A percentile compares a stretch with the other conserved stretches of the same genome.
Evolutionary conservation across 208 protist species (phyloP).

Genomic region (Trypanosoma cruzi): DNA sequence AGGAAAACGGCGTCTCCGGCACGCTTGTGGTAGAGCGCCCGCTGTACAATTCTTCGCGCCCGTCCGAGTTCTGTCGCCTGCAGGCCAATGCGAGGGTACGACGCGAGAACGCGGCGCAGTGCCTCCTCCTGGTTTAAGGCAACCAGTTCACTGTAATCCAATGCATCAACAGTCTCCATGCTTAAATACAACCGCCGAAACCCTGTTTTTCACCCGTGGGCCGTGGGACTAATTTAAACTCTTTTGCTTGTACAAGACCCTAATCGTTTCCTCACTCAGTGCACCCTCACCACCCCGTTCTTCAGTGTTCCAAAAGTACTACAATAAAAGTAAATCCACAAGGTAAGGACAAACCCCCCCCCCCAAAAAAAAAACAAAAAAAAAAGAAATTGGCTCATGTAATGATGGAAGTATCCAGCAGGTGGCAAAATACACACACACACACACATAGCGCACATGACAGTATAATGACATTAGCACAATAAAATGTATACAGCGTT

Average conservation of each 20-base stretch:
- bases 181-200: not conserved
- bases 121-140: constrained; percentile 50
- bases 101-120: constrained; percentile 43
- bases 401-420: not conserved
- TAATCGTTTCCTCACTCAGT: not conserved
- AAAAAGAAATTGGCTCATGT: not conserved
- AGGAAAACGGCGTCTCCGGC: constrained; percentile 95
- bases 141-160: constrained; percentile 66
- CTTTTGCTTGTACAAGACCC: not conserved
- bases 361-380: constrained; percentile 14
- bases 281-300: not conserved
- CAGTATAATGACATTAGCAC: not conserved
- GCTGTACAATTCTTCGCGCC: constrained; percentile 65
- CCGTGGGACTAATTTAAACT: not conserved
- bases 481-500: not conserved
- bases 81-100: constrained; percentile 53
- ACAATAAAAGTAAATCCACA: constrained; percentile 1
- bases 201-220: not conserved
- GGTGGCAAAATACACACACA: not conserved
- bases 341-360: constrained; percentile 14
- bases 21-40: constrained; percentile 48
- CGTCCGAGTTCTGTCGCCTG: constrained; percentile 82
- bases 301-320: constrained; percentile 1
- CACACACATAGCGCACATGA: not conserved
- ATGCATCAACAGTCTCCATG: constrained; percentile 25